Conservation (phyloP, 2,329 filamentous ascomycete genomes). For the Colletotrichum godetiae region DNA sequence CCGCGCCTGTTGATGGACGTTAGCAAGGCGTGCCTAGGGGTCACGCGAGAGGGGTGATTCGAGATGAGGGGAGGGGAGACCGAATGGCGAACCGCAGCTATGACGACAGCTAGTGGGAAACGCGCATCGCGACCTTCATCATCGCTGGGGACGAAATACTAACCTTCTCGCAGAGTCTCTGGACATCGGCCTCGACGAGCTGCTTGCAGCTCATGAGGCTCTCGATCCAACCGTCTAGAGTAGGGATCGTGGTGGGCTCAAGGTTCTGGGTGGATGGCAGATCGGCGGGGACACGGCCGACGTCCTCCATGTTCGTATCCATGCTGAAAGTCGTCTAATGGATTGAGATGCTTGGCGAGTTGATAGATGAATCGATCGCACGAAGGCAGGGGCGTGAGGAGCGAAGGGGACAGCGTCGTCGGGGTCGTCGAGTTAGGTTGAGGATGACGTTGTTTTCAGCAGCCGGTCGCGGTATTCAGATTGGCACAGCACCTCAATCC, state of each 20-base stretch:
- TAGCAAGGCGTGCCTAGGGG: constrained; percentile 43
- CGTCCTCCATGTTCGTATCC: constrained; percentile 99
- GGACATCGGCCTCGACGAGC: constrained; percentile 92
- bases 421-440: constrained; percentile 19
- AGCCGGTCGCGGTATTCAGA: constrained; percentile 29
- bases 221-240: constrained; percentile 98
- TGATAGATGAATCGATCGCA: constrained; percentile 27
- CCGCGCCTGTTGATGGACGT: constrained; percentile 73
- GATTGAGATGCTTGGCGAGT: background rate
- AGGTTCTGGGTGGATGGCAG: constrained; percentile 74
- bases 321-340: constrained; percentile 57
- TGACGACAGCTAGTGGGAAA: constrained; percentile 1
- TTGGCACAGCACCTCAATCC: constrained; percentile 35
- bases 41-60: constrained; percentile 45
- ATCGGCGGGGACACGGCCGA: constrained; percentile 85
- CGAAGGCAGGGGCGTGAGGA: constrained; percentile 30
- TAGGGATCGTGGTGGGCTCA: constrained; percentile 91
- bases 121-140: constrained; percentile 12
- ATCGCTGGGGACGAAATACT: constrained; percentile 41
- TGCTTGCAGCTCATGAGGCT: constrained; percentile 99
- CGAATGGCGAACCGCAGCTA: constrained; percentile 23
- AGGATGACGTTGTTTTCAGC: constrained; percentile 36
- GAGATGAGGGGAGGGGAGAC: constrained; percentile 32
- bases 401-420: constrained; percentile 26
- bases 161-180: constrained; percentile 98